Evolutionary conservation across 345 rosid species (phyloP).

Genomic region (Lenwebbia sp.): DNA sequence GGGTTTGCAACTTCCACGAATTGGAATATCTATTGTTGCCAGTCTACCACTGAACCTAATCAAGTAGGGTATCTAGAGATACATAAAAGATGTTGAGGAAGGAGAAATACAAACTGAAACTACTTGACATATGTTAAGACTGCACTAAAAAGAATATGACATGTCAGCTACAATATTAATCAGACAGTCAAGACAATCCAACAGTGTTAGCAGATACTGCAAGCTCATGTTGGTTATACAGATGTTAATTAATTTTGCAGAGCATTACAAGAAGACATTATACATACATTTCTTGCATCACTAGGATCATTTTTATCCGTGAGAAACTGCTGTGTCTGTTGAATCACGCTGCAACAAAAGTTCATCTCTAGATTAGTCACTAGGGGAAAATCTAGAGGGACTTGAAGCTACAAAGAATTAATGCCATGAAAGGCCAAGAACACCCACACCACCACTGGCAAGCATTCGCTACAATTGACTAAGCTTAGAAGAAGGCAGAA

Average conservation of each 20-base stretch:
- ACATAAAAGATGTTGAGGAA: background rate
- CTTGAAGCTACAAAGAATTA: background rate
- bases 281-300: slow-evolving; percentile 66
- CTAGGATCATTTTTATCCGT: slow-evolving; percentile 40
- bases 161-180: background rate
- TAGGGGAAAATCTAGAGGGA: background rate
- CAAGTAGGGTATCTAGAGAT: background rate
- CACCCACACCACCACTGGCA: background rate
- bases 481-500: background rate
- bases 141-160: background rate
- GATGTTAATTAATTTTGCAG: background rate
- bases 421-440: background rate
- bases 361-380: background rate
- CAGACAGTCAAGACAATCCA: background rate
- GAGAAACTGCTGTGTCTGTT: slow-evolving; percentile 55
- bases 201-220: background rate
- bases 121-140: background rate
- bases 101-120: background rate
- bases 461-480: background rate
- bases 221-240: background rate
- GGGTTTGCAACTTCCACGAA: background rate
- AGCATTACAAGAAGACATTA: background rate
- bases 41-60: background rate
- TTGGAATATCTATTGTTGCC: background rate
- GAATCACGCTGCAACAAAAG: slow-evolving; percentile 47